Evolutionary conservation across 2,329 filamentous ascomycete species (phyloP), one percentile per base, ranked within the genome.

Genomic region (Anthostomella pinea): DNA sequence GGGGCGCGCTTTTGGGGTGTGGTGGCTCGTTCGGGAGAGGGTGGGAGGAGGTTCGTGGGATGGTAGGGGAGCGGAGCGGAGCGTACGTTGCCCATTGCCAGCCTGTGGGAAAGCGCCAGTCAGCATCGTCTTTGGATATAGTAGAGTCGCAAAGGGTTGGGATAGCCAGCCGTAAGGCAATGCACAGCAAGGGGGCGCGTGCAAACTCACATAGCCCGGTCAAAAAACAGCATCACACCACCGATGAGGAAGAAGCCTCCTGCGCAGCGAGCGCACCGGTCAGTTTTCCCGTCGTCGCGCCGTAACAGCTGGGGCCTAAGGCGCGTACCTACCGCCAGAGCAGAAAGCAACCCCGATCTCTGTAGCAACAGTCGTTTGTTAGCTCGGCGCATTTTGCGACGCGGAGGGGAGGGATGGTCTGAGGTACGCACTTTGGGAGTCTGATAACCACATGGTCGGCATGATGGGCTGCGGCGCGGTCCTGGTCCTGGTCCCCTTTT

Each of bases 331-430:
- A 95, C 90, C 91, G 59, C 89, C 91, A 59, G 88, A 93, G 77
- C 93, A 97, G 73, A 98, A 98, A 62, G 90, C 87, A 46, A 96
- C 90, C 54, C 93, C 93, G 58, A 97, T 85, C 68, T 98, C 93
- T 97, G 58, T 14, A 32, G 14, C 4, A 16, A 17, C 5, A 15
- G 13, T 14, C 20, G 8, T 7, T 8, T 22, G 36, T 43, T 10
- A 48, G 45, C 36, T 23, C 14, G 18, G 30, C 29, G 29, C 29
- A 31, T 31, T 20, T 29, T 15, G 9, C 9, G n/a, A 8, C 17
- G 18, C 8, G 10, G 9, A 11, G 2, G 18, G 25, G 21, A 33
- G 14, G 18, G 21, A 30, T 11, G 21, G 24, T 16, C 11, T 14
- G 39, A 34, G 9, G 31, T 17, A 73, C 85, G 59, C 76, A 95